Conservation (phyloP, 441 rosid genomes). For the Adansonia rubrostipa region DNA sequence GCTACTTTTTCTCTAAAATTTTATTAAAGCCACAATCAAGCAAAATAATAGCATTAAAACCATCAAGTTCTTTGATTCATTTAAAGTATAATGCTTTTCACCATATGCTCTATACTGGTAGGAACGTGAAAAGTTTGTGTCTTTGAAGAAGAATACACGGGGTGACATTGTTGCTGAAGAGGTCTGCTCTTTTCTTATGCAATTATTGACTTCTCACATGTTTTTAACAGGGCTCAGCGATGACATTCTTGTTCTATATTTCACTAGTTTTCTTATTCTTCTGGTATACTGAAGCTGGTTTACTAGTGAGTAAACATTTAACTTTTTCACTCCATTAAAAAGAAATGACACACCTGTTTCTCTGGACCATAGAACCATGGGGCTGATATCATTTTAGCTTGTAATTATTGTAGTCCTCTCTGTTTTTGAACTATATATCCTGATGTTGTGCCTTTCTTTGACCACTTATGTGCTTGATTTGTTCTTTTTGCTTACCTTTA, state of each 20-base stretch:
- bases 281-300: neutral
- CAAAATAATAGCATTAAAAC: slow-evolving; percentile 18
- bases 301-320: neutral
- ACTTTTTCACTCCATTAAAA: neutral
- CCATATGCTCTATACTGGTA: slow-evolving; percentile 33
- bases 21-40: slow-evolving; percentile 17
- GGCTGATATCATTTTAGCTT: slow-evolving; percentile 3
- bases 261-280: neutral
- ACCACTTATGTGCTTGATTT: neutral
- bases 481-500: slow-evolving; percentile 12
- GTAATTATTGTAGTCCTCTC: neutral
- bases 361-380: neutral
- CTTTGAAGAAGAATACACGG: slow-evolving; percentile 82
- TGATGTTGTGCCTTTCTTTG: slow-evolving; percentile 1
- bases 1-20: slow-evolving; percentile 13
- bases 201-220: slow-evolving; percentile 17
- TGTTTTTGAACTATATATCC: slow-evolving; percentile 7
- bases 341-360: neutral
- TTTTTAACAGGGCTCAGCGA: slow-evolving; percentile 8
- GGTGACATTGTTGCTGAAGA: slow-evolving; percentile 85
- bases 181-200: slow-evolving; percentile 45
- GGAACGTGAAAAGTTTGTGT: slow-evolving; percentile 90
- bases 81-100: neutral
- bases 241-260: neutral
- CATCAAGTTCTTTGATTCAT: neutral